Evolutionary conservation across 2,329 filamentous ascomycete genomes (phyloP).

Genomic region (Aspergillus glaucus): DNA sequence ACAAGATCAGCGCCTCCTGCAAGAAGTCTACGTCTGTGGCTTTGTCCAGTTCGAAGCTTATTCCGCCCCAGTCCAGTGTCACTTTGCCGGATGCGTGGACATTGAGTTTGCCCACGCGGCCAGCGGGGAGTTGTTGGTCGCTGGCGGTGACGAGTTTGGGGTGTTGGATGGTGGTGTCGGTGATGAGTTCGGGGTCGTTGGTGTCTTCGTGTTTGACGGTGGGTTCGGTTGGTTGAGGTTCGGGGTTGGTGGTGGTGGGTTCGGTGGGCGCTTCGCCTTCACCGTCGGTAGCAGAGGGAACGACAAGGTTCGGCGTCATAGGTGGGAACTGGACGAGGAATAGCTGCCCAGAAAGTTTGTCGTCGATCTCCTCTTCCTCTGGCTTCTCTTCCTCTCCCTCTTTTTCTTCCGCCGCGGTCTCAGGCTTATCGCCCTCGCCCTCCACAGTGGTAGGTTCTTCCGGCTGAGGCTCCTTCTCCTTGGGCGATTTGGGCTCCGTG

Average conservation of each 20-base stretch:
- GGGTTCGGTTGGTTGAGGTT: slow-evolving; percentile 1
- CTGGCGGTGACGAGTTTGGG: slow-evolving; percentile 35
- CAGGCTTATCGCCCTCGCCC: slow-evolving; percentile 7
- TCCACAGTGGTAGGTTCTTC: slow-evolving; percentile 7
- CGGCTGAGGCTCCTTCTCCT: slow-evolving; percentile 6
- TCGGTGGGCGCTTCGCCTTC: slow-evolving; percentile 5
- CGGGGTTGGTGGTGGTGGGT: neutral
- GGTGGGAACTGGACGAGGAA: slow-evolving; percentile 62
- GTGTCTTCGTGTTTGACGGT: slow-evolving; percentile 8
- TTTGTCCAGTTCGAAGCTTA: slow-evolving; percentile 51
- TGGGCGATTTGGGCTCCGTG: slow-evolving; percentile 17
- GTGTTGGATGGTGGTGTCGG: neutral
- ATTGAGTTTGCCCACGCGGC: slow-evolving; percentile 55
- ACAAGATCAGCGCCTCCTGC: slow-evolving; percentile 51
- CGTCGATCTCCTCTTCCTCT: slow-evolving; percentile 27
- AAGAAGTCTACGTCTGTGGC: slow-evolving; percentile 53
- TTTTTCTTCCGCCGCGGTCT: slow-evolving; percentile 9
- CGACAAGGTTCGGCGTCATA: slow-evolving; percentile 51
- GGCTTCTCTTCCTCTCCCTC: slow-evolving; percentile 15
- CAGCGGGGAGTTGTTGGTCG: slow-evolving; percentile 43
- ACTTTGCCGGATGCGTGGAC: slow-evolving; percentile 57
- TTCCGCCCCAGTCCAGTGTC: slow-evolving; percentile 58
- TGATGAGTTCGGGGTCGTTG: slow-evolving; percentile 1
- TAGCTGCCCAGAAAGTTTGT: slow-evolving; percentile 47
- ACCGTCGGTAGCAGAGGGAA: slow-evolving; percentile 22